These are phyloP conservation scores for Suillus subalutaceus DNA, from an alignment of 768 basidiomycete species.

Conservation along the genomic window DNA sequence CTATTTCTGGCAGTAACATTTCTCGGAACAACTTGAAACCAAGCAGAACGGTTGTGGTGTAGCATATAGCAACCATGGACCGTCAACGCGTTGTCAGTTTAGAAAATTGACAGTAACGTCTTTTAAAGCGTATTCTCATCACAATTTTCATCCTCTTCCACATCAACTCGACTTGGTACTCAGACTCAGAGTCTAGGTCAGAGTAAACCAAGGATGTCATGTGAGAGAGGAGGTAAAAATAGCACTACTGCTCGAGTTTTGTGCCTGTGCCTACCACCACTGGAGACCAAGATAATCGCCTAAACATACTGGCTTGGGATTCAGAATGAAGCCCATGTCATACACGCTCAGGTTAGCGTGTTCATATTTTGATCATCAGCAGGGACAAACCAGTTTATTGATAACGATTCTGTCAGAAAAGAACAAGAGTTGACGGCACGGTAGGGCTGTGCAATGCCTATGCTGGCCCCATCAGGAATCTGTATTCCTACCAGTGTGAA, in stretches of 20 bases:
- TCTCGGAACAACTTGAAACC: neutral
- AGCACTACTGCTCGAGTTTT: neutral
- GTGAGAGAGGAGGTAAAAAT: neutral
- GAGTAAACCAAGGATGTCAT: neutral
- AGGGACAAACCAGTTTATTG: neutral
- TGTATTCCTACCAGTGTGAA: neutral
- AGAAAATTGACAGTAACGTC: no score
- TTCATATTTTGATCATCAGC: neutral
- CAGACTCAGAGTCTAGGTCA: no score
- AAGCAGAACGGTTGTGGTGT: neutral
- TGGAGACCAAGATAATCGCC: neutral
- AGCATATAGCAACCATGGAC: neutral
- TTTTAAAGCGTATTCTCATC: no score
- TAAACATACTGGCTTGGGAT: neutral
- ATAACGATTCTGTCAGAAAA: neutral
- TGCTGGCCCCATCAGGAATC: neutral
- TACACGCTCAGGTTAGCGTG: neutral
- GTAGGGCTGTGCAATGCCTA: neutral
- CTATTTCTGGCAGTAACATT: slow-evolving; percentile 25
- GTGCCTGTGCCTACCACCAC: slow-evolving; percentile 8
- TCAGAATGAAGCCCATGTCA: neutral
- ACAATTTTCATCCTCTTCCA: no score
- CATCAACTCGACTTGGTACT: no score
- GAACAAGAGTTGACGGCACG: neutral
- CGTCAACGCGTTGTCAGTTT: neutral